Evolutionary conservation across 1,284 basidiomycete genomes (phyloP), one percentile per base, ranked within the genome.

Genomic region (Volvariella volvacea): DNA sequence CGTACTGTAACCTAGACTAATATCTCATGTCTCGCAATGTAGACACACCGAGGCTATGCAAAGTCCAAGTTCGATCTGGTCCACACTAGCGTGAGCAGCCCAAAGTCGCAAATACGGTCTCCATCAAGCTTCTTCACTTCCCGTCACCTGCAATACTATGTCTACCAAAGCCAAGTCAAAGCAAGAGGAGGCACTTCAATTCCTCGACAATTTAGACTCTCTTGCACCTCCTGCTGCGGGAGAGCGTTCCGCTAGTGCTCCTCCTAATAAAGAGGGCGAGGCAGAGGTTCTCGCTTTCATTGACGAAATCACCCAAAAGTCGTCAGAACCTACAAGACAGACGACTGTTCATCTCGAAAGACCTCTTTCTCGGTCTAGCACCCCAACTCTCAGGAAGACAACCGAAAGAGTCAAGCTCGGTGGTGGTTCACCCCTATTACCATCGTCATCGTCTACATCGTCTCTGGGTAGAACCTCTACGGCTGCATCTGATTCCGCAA

Each of bases 231-330:
- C 59, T 25, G 36, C 59, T 10, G 54, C 51, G n/a, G 30, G 48
- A 20, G 34, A 17, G 6, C 3, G 19, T 17, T 47, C 53, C 34
- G 70, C 78, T 15, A 64, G 68, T 3, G 56, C 51, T 9, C 51
- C 50, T 14, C 50, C 62, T 38, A 28, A 62, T 44, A 45, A 54
- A 33, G 70, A 71, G 51, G 78, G 78, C 34, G 82, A 90, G 59
- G 84, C 87, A 16, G 87, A 89, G 50, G 90, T 89, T 14, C 78
- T 94, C 36, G 92, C 92, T 19, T 95, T 94, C 69, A 79, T 96
- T 44, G 91, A 96, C 64, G 91, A 95, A 64, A 91, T 95, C 55
- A 92, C 90, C 0, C 88, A 90, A 73, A 92, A 92, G 66, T 85
- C 80, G 60, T 73, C 82, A 3, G 87, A 88, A 53, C 83, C 85